Evolutionary conservation across 2,329 filamentous ascomycete genomes (phyloP).

Genomic region (Trichoderma oligosporum): DNA sequence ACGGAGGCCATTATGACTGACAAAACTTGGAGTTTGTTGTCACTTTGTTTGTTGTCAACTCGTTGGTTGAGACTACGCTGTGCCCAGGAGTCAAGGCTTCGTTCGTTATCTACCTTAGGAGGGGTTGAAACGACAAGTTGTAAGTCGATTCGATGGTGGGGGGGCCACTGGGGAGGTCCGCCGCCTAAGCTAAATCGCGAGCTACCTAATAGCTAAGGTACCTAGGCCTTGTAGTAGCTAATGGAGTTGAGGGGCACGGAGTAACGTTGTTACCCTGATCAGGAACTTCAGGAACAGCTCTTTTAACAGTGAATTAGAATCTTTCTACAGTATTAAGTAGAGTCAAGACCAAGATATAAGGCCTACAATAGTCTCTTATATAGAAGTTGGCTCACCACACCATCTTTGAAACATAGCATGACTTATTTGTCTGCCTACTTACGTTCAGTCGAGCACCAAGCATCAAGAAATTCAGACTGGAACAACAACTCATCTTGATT

Average conservation of each 20-base stretch:
- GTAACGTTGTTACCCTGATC: neutral
- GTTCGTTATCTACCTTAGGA: too few species aligned
- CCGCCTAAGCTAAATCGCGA: constrained; percentile 5
- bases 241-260: neutral
- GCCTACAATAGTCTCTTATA: accelerated
- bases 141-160: constrained; percentile 15
- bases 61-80: neutral
- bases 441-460: neutral
- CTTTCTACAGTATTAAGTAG: neutral
- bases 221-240: too few species aligned
- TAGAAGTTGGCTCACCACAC: neutral
- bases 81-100: neutral
- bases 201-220: neutral
- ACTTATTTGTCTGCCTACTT: neutral
- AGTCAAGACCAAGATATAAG: too few species aligned
- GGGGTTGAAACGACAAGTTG: constrained; percentile 14
- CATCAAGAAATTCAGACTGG: neutral
- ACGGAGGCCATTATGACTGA: constrained; percentile 43
- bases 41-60: neutral
- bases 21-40: neutral
- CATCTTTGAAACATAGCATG: neutral
- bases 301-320: neutral
- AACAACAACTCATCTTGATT: neutral
- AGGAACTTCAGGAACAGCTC: neutral
- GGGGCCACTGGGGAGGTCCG: constrained; percentile 2